Base-by-base conservation (phyloP, 352 stramenopile genomes). In the Phytophthora nicotianae region DNA sequence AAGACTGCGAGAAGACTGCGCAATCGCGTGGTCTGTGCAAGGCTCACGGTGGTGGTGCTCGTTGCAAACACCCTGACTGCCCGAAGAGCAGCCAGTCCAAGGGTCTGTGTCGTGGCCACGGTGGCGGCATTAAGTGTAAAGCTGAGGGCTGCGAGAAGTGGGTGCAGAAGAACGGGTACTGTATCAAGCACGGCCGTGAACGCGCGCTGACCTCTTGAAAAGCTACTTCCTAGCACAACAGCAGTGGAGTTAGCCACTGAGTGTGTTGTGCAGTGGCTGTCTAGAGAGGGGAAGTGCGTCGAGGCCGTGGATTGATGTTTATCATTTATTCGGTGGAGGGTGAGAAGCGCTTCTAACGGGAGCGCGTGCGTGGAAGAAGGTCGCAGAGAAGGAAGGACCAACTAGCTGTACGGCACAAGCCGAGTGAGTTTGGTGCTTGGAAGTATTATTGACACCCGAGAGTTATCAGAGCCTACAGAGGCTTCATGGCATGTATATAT, bases 101-200 rank as follows among this genome's bases (percentile, higher is more conserved):
- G 59, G 86, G 86, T 4, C 68, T 95, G 19, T 95, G 86, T 37
- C 85, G 86, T 50, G 86, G 85, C 51, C 86, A 95, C 55, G 86
- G 85, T 51, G 86, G 86, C 27, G 86, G 85, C 54, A 91, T 94
- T 57, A 93, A 93, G 68, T 95, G 86, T 60, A 95, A 93, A 65
- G 81, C 86, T 37, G 83, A 91, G 46, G 83, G 86, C 14, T 95
- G 86, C 50, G 86, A 93, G 54, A 95, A 95, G 70, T 93, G 86
- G 85, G 85, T 94, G 62, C 86, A 95, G 72, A 93, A 91, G 76
- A 94, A 94, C 60, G 86, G 85, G 49, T 95, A 92, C 68, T 95
- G 86, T 71, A 94, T 94, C 69, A 93, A 94, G 73, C 86, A 95
- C 66, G 86, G 85, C 50, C 85, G 86, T 63, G 86, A 94, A 62